Conservation (phyloP, 2,329 filamentous ascomycete genomes). For the Aspergillus quadricinctus region DNA sequence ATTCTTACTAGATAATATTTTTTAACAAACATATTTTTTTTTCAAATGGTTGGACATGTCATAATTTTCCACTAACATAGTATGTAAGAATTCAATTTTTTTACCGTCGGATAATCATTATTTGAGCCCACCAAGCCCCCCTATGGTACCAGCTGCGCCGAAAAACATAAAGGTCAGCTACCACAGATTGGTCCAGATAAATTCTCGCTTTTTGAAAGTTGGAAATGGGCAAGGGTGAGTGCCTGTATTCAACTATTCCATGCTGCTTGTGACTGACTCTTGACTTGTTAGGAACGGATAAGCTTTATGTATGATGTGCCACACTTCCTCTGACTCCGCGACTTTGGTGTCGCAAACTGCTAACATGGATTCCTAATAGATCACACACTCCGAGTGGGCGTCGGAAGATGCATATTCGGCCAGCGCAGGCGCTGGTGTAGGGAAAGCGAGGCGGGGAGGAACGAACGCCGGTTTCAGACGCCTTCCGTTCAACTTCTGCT, state of each 20-base stretch:
- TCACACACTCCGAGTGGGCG: slow-evolving; percentile 97
- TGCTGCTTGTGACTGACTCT: not conserved
- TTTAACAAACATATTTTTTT: no score
- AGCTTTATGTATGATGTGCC: slow-evolving; percentile 42
- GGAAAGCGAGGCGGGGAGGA: slow-evolving; percentile 48
- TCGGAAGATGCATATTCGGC: slow-evolving; percentile 85
- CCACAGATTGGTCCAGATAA: not conserved
- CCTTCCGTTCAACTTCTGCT: slow-evolving; percentile 97
- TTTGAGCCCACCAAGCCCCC: no score
- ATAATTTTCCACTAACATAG: no score
- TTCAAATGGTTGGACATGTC: no score
- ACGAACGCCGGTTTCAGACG: slow-evolving; percentile 70
- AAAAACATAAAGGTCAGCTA: not conserved
- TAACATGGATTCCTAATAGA: slow-evolving; percentile 44
- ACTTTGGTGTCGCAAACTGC: slow-evolving; percentile 12
- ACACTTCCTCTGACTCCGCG: not conserved
- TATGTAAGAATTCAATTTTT: no score
- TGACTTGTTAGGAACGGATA: slow-evolving; percentile 43
- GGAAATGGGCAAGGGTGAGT: slow-evolving; percentile 28
- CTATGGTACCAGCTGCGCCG: not conserved
- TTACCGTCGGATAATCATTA: no score
- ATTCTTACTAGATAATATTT: no score
- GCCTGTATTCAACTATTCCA: not conserved
- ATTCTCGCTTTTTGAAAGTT: slow-evolving; percentile 5
- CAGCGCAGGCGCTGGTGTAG: slow-evolving; percentile 65